Evolutionary conservation across 192 early-diverging fungal species (phyloP).

Genomic region (Chytriomyces sp.): DNA sequence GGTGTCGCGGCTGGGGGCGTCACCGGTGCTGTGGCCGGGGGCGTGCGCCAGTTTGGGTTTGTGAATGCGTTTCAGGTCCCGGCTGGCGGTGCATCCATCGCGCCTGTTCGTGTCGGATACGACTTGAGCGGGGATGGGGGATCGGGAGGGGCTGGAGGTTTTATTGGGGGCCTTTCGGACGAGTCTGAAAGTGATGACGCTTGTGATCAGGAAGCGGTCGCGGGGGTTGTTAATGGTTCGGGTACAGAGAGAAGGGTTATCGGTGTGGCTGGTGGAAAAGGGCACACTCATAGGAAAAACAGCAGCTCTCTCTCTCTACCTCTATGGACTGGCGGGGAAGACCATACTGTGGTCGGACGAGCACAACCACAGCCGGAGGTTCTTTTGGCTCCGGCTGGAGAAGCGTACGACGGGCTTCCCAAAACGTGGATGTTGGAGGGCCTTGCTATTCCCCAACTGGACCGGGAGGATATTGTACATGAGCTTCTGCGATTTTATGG

Average conservation of each 20-base stretch:
- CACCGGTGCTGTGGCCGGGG: neutral
- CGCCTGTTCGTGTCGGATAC: neutral
- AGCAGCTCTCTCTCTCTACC: neutral
- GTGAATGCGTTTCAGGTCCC: too few species aligned
- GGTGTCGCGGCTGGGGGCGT: neutral
- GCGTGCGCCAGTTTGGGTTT: neutral
- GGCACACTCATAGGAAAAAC: neutral
- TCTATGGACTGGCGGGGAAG: neutral
- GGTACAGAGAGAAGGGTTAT: neutral
- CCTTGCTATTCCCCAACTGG: conserved; percentile 38
- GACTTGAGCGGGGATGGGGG: neutral
- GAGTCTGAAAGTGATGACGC: neutral
- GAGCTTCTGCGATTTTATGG: conserved; percentile 72
- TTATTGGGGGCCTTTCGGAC: neutral
- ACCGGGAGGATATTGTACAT: conserved; percentile 46
- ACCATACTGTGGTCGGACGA: neutral
- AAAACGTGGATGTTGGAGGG: conserved; percentile 26
- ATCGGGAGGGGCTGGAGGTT: neutral
- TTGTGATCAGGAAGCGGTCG: neutral
- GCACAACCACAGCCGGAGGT: neutral
- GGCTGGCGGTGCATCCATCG: too few species aligned
- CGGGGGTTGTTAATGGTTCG: neutral
- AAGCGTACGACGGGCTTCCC: too few species aligned
- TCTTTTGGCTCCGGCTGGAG: too few species aligned
- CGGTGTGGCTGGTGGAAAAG: neutral